Evolutionary conservation across 2,329 filamentous ascomycete species (phyloP), one percentile per base, ranked within the genome.

Genomic region (Saccharata proteae): DNA sequence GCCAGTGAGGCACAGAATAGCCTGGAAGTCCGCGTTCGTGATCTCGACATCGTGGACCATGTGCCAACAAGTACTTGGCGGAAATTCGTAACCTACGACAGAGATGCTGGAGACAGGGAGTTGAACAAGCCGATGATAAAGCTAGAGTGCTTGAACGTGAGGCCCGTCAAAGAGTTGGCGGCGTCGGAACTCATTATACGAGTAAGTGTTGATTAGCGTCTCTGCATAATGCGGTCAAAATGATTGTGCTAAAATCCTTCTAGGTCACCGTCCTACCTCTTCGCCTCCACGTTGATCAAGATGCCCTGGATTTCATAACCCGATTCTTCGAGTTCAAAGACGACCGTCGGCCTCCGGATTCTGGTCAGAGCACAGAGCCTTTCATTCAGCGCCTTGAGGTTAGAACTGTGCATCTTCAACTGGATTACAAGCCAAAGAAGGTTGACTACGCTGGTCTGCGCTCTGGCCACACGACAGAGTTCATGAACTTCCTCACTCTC

Each of bases 281-380:
- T 16, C 75, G 90, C 25, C 66, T 98, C 2, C 90, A 98, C 51
- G 86, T 98, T 19, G 90, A 98, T 47, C 90, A 98, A 56, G 90
- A 98, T 55, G 88, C 90, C 1, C 69, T 98, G 4, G 90, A 98
- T 51, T 98, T 98, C 51, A 82, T 98, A 49, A 93, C 81, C 2
- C 76, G 90, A 2, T 98, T 98, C 63, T 98, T 98, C 47, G 86
- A 93, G 46, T 98, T 98, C 66, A 92, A 93, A 48, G 85, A 94
- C 43, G 80, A 86, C 23, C 61, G 61, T 2, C n/a, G 29, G n/a
- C 48, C 46, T 1, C 62, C 69, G 0, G 58, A 62, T 4, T 58
- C 63, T 3, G 69, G 74, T 1, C 68, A 74, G 2, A 75, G 75
- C 26, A 85, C 92, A 33, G 61, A 79, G 5, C 82, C 84, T 0